These are phyloP conservation scores for Apiospora phragmitis DNA, from an alignment of 2,329 filamentous ascomycete species.

Conservation along the genomic window DNA sequence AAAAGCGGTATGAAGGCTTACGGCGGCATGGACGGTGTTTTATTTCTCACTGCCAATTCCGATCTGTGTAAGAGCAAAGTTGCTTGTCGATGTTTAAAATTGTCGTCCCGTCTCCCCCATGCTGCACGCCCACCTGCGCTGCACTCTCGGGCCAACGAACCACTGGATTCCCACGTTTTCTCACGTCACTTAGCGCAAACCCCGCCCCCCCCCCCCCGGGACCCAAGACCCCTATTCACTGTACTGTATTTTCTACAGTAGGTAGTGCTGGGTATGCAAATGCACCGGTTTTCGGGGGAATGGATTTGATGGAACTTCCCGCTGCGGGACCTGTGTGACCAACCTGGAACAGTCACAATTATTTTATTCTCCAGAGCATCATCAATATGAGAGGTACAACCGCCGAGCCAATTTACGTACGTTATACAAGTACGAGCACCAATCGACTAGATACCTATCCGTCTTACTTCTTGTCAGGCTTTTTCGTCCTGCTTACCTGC, in stretches of 20 bases:
- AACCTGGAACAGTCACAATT: not conserved
- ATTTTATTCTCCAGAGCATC: not conserved
- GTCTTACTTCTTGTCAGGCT: not conserved
- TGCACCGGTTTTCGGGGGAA: too few relatives aligned
- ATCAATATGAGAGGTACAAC: not conserved
- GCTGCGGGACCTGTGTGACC: not conserved
- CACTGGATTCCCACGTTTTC: not conserved
- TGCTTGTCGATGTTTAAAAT: not conserved
- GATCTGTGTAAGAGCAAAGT: not conserved
- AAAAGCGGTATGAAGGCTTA: not conserved
- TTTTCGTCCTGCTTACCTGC: not conserved
- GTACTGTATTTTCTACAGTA: not conserved
- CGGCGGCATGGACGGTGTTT: not conserved
- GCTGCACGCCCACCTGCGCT: not conserved
- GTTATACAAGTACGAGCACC: not conserved
- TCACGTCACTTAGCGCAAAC: not conserved
- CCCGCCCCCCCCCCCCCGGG: too few relatives aligned
- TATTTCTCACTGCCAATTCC: not conserved
- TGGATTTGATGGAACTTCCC: not conserved
- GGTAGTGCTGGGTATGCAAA: too few relatives aligned
- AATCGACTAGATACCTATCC: not conserved
- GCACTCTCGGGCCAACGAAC: not conserved
- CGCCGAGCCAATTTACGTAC: not conserved
- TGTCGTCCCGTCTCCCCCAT: not conserved
- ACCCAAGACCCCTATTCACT: not conserved